These are phyloP conservation scores for Symbiodinium natans DNA, from an alignment of 73 alveolate genomes.

Conservation along the genomic window DNA sequence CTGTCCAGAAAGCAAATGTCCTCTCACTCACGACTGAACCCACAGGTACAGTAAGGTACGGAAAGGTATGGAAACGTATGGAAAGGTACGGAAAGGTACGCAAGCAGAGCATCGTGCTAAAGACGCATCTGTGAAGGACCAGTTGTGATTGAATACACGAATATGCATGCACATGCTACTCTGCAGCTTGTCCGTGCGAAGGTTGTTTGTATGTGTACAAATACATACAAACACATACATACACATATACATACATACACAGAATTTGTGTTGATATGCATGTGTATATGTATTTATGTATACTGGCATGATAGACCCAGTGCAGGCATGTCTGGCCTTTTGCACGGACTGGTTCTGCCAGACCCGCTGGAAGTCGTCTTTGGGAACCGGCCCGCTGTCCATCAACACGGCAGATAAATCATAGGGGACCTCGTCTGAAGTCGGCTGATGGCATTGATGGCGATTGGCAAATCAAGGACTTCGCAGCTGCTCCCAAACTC, in stretches of 20 bases:
- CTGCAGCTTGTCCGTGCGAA: too few species aligned
- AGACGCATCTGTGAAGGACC: too few species aligned
- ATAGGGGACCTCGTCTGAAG: constrained; percentile 27
- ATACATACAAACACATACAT: too few species aligned
- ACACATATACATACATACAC: too few species aligned
- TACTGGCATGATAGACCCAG: too few species aligned
- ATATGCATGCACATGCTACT: too few species aligned
- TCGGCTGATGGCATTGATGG: neutral
- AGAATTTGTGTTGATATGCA: too few species aligned
- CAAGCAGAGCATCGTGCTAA: too few species aligned
- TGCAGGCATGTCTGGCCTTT: constrained; percentile 1
- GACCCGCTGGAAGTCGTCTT: constrained; percentile 81
- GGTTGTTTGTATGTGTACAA: too few species aligned
- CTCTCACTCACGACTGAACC: neutral
- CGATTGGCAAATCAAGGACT: too few species aligned
- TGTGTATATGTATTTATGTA: too few species aligned
- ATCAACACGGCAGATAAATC: constrained; percentile 85
- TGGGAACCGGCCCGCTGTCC: constrained; percentile 87
- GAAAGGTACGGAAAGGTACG: neutral
- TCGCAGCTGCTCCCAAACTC: neutral
- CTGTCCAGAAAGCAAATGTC: neutral
- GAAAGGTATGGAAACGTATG: neutral
- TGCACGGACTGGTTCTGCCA: constrained; percentile 59
- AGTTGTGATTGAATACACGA: too few species aligned
- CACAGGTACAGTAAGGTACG: neutral